Conservation (phyloP, 2,329 filamentous ascomycete species). For the Neofusicoccum laricinum region DNA sequence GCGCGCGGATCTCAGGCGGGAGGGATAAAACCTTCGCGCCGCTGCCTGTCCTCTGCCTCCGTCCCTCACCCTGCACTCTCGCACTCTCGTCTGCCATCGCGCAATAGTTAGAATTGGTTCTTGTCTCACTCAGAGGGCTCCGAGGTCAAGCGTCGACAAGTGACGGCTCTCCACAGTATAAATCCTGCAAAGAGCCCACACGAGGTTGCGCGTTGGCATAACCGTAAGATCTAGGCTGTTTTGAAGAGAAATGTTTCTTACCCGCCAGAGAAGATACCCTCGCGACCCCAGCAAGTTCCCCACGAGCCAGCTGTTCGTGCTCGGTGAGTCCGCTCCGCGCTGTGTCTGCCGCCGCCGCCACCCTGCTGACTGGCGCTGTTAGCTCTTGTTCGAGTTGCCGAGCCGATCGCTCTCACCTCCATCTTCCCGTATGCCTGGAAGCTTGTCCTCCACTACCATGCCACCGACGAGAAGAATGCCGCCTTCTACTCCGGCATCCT, state of each 20-base stretch:
- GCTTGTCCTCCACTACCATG: slow-evolving; percentile 35
- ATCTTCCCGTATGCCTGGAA: slow-evolving; percentile 75
- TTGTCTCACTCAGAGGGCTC: not conserved
- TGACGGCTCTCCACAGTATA: not conserved
- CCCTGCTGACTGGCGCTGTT: slow-evolving; percentile 15
- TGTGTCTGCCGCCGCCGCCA: not conserved
- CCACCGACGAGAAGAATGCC: slow-evolving; percentile 43
- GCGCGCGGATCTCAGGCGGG: not conserved
- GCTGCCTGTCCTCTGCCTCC: not conserved
- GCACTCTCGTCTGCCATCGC: not conserved
- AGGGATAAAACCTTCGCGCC: not conserved
- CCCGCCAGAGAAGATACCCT: slow-evolving; percentile 52
- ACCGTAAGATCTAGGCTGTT: slow-evolving; percentile 53
- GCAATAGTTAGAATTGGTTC: not conserved
- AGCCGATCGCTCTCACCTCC: slow-evolving; percentile 89
- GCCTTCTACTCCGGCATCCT: slow-evolving; percentile 80
- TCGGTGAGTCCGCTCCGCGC: slow-evolving; percentile 58
- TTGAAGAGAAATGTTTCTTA: slow-evolving; percentile 57
- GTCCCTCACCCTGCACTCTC: not conserved
- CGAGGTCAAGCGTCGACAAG: slow-evolving; percentile 1
- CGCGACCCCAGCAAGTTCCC: slow-evolving; percentile 75
- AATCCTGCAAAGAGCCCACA: not conserved
- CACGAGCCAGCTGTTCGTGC: slow-evolving; percentile 74
- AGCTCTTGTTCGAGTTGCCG: slow-evolving; percentile 90
- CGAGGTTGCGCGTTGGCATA: slow-evolving; percentile 23